Evolutionary conservation across 257 asterid species (phyloP), one percentile per base, ranked within the genome.

Genomic region (Solanum chilense): DNA sequence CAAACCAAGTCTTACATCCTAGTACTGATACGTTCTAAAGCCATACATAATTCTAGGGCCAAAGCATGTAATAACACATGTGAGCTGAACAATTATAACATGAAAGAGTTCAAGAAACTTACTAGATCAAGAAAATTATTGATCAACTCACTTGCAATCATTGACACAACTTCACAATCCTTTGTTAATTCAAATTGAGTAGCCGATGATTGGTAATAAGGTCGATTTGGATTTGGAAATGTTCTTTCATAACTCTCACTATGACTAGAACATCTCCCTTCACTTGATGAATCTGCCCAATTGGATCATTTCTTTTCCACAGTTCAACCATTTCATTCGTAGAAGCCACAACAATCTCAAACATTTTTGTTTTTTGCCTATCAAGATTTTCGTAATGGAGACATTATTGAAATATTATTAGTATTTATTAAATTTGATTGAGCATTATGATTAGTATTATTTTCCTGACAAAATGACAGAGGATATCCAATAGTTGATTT

Each of bases 141-240:
- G 41, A 37, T 37, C 41, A 37, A 37, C 9, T 37, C 41, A 37
- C 1, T 37, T 37, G 9, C 41, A 37, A 1, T 37, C 41, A 37
- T 37, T 6, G 9, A 6, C 9, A 37, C 7, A 37, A 95, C 99
- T 14, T 90, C 93, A 13, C 93, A 91, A 80, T 92, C 92, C 84
- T 90, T 94, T 1, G 98, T 93, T 12, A 97, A 96, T 90, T 96
- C 98, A 29, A 86, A 87, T 77, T 95, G 89, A 83, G 94, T 90
- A 83, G 88, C 90, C 10, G 45, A 93, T 58, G 14, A 86, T 86
- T 74, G 5, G 9, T 35, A 35, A 85, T 92, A 23, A 89, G 56
- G 81, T 86, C 88, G 49, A 86, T 64, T 83, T 31, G 83, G 35
- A 88, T 90, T 91, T 44, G 94, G 93, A 42, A 90, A 94, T 69